phyloP scores from a whole-genome alignment of 2,329 filamentous ascomycete species.

The Aspergillus neoniger region DNA sequence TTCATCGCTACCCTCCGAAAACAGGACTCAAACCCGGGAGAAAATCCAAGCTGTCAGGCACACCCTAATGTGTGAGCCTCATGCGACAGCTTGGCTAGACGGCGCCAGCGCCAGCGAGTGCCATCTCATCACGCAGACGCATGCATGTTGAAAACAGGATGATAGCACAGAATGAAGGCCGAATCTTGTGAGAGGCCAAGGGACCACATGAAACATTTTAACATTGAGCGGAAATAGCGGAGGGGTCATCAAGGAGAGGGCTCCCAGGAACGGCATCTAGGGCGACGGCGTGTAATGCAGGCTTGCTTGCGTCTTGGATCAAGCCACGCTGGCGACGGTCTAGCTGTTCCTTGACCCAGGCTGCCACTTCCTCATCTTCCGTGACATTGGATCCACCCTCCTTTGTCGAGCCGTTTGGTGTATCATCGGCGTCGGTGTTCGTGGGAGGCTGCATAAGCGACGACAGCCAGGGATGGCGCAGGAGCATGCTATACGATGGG shows the following conservation, averaged over 20 bases:
- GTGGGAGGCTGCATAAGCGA: slow-evolving; percentile 74
- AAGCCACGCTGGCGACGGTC: slow-evolving; percentile 64
- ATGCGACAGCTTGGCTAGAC: slow-evolving; percentile 1
- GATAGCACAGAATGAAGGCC: not conserved
- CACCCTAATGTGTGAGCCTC: not conserved
- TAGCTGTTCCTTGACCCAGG: slow-evolving; percentile 77
- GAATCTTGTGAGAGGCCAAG: not conserved
- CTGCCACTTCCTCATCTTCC: slow-evolving; percentile 78
- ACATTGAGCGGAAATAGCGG: slow-evolving; percentile 9
- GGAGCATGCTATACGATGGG: slow-evolving; percentile 89
- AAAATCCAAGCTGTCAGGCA: slow-evolving; percentile 7
- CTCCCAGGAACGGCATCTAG: slow-evolving; percentile 66
- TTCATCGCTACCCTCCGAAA: not conserved
- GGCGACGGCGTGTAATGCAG: slow-evolving; percentile 84
- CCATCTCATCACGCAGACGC: not conserved
- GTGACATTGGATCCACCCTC: slow-evolving; percentile 46
- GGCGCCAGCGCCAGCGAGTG: slow-evolving; percentile 18
- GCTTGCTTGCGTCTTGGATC: slow-evolving; percentile 61
- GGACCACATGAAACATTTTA: not conserved
- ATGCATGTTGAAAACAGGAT: not conserved
- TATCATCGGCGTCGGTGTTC: slow-evolving; percentile 58
- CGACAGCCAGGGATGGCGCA: slow-evolving; percentile 86
- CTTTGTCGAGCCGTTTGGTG: slow-evolving; percentile 8
- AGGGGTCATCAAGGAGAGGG: slow-evolving; percentile 35
- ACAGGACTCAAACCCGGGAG: not conserved